A percentile compares a stretch with the other conserved stretches of the same genome.
phyloP scores from a whole-genome alignment of 345 rosid genomes.

The Geranium rotundifolium region DNA sequence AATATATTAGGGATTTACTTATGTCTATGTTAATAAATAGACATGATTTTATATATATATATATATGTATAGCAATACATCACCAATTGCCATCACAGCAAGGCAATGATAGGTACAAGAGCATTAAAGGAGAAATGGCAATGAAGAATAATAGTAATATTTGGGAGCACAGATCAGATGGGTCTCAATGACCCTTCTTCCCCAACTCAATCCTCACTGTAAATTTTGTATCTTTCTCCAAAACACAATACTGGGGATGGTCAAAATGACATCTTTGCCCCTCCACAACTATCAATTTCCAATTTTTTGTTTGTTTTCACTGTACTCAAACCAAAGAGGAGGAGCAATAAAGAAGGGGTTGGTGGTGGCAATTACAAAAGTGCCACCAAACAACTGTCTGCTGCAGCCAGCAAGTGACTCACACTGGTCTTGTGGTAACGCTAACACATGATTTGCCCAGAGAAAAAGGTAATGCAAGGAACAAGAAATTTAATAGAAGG shows the following conservation, averaged over 20 bases:
- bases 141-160: background rate
- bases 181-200: too few species aligned
- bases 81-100: background rate
- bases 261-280: background rate
- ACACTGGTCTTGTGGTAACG: conserved; percentile 23
- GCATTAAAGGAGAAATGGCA: background rate
- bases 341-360: conserved; percentile 1
- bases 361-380: conserved; percentile 18
- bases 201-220: too few species aligned
- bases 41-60: too few species aligned
- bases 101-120: background rate
- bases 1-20: too few species aligned
- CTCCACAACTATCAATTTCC: background rate
- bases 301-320: too few species aligned
- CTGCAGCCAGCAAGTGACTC: background rate
- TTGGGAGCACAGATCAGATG: background rate
- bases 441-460: conserved; percentile 52
- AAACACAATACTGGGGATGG: too few species aligned
- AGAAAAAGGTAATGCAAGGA: conserved; percentile 27
- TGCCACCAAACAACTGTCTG: conserved; percentile 17
- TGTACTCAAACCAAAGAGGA: too few species aligned
- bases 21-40: too few species aligned
- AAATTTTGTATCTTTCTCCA: background rate
- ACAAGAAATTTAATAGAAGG: conserved; percentile 1
- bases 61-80: too few species aligned